Evolutionary conservation across 345 rosid species (phyloP).

Genomic region (Cardamine occulta): DNA sequence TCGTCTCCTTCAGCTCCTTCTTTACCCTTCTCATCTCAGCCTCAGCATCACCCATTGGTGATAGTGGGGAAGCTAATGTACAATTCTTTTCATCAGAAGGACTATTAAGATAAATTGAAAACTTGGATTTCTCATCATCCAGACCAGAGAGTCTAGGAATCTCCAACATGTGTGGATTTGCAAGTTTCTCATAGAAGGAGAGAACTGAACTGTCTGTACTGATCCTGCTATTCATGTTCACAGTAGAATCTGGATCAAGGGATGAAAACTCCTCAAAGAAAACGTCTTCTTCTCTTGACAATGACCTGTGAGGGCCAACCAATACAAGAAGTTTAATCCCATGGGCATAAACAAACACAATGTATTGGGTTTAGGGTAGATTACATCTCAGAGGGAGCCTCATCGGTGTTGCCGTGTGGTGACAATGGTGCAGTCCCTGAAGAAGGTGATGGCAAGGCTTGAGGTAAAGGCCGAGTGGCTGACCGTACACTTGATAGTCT

Average conservation of each 20-base stretch:
- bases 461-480: conserved; percentile 55
- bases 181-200: conserved; percentile 58
- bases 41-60: conserved; percentile 43
- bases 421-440: conserved; percentile 36
- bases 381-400: conserved; percentile 42
- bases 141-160: conserved; percentile 25
- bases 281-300: conserved; percentile 40
- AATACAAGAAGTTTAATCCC: conserved; percentile 17
- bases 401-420: conserved; percentile 22
- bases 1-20: conserved; percentile 63
- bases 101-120: conserved; percentile 31
- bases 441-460: conserved; percentile 33
- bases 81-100: conserved; percentile 16
- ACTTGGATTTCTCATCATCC: conserved; percentile 15
- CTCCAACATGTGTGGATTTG: conserved; percentile 29
- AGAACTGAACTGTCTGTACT: conserved; percentile 54
- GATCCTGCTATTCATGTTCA: conserved; percentile 32
- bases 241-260: conserved; percentile 34
- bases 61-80: conserved; percentile 19
- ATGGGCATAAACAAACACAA: not conserved
- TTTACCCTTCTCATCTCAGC: conserved; percentile 51
- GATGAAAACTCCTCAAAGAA: conserved; percentile 52
- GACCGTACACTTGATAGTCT: conserved; percentile 47
- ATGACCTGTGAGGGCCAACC: conserved; percentile 22
- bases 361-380: not conserved